Evolutionary conservation across 257 asterid genomes (phyloP).

Genomic region (Nicotiana otophora): DNA sequence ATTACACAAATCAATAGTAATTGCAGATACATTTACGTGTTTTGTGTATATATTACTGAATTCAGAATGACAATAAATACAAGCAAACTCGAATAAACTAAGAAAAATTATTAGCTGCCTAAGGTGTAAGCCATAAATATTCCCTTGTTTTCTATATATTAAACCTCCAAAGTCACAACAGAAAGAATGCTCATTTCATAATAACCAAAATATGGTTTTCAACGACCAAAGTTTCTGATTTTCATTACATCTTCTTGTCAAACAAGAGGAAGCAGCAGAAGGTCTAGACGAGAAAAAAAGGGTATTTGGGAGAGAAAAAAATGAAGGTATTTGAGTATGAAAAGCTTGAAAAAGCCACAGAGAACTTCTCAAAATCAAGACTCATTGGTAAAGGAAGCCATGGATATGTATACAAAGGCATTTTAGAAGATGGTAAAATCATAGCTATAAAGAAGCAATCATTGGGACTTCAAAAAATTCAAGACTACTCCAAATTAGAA

Average conservation of each 20-base stretch:
- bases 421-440: conserved; percentile 30
- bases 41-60: not conserved
- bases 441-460: conserved; percentile 71
- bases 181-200: not conserved
- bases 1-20: too few relatives aligned
- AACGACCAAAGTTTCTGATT: not conserved
- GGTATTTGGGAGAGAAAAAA: not conserved
- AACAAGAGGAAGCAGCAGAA: not conserved
- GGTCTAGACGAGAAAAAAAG: not conserved
- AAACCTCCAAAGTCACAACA: not conserved
- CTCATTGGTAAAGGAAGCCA: conserved; percentile 81
- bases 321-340: conserved; percentile 25
- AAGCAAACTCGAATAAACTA: not conserved
- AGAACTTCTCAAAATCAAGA: conserved; percentile 42
- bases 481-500: conserved; percentile 43
- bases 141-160: not conserved
- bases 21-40: not conserved
- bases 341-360: conserved; percentile 50
- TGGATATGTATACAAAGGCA: conserved; percentile 52
- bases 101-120: not conserved
- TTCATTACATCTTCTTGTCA: not conserved
- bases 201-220: not conserved
- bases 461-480: conserved; percentile 48
- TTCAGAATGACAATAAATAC: not conserved
- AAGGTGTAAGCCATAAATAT: not conserved